A percentile compares a stretch with the other conserved stretches of the same genome.
Conservation (phyloP, 345 rosid species). For the Lenwebbia sp. region DNA sequence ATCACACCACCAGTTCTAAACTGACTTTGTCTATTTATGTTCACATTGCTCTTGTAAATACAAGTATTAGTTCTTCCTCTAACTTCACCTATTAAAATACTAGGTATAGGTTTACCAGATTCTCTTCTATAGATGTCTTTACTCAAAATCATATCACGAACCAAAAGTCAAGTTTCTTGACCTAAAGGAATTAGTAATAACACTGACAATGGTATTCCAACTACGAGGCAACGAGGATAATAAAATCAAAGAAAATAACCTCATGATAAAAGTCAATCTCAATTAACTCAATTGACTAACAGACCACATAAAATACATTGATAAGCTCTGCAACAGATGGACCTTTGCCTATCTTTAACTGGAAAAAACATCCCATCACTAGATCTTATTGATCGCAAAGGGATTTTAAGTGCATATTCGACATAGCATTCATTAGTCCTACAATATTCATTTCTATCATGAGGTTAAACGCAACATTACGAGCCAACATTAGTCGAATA, state of each 20-base stretch:
- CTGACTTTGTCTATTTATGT: background rate
- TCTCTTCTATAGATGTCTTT: background rate
- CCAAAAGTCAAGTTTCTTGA: background rate
- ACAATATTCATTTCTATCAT: background rate
- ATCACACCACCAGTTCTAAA: background rate
- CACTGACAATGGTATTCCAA: background rate
- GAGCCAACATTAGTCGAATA: background rate
- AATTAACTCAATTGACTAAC: background rate
- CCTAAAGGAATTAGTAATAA: background rate
- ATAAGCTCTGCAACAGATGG: background rate
- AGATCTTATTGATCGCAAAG: background rate
- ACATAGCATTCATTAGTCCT: background rate
- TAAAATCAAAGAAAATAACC: background rate
- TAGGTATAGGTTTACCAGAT: no score
- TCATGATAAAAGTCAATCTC: background rate
- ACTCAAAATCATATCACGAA: background rate
- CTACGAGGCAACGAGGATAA: background rate
- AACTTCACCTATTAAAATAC: background rate
- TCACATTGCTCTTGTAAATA: background rate
- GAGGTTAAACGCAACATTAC: background rate
- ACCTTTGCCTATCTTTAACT: background rate
- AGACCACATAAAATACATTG: background rate
- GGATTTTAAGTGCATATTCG: background rate
- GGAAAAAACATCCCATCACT: background rate
- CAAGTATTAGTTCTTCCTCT: background rate